Percentiles rank a stretch among this genome's conserved stretches.
Evolutionary conservation across 1,284 basidiomycete genomes (phyloP).

Genomic region (Mrakiaceae sp.): DNA sequence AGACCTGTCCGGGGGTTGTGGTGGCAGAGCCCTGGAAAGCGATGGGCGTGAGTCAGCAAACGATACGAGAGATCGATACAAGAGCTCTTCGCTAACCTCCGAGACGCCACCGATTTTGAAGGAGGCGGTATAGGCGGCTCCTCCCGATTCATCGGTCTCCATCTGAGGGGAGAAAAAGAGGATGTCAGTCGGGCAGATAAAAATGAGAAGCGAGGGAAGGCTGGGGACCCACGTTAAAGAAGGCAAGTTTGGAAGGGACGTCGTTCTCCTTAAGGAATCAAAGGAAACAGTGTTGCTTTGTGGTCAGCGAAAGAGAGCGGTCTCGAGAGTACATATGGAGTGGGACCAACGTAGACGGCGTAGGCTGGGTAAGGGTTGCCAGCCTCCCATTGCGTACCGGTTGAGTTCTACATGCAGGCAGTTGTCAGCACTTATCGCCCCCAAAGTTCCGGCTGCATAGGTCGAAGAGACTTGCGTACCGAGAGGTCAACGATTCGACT

Average conservation of each 20-base stretch:
- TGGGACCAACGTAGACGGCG: constrained; percentile 25
- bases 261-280: constrained; percentile 30
- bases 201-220: no score
- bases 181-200: no score
- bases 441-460: not conserved
- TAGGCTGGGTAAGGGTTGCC: constrained; percentile 23
- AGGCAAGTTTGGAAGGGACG: constrained; percentile 29
- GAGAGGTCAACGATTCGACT: constrained; percentile 27
- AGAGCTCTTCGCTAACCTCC: not conserved
- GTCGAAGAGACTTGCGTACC: not conserved
- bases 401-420: constrained; percentile 25
- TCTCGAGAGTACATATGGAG: constrained; percentile 27
- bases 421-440: constrained; percentile 20
- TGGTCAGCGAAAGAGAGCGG: no score
- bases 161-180: no score
- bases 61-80: no score
- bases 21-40: not conserved
- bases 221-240: constrained; percentile 29
- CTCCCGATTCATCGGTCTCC: constrained; percentile 44
- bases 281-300: no score
- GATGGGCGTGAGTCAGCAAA: no score
- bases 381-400: no score
- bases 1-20: constrained; percentile 2
- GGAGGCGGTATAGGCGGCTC: constrained; percentile 42
- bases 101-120: constrained; percentile 34